Conservation (phyloP, 2,329 filamentous ascomycete species). For the Penicillium glabrum region DNA sequence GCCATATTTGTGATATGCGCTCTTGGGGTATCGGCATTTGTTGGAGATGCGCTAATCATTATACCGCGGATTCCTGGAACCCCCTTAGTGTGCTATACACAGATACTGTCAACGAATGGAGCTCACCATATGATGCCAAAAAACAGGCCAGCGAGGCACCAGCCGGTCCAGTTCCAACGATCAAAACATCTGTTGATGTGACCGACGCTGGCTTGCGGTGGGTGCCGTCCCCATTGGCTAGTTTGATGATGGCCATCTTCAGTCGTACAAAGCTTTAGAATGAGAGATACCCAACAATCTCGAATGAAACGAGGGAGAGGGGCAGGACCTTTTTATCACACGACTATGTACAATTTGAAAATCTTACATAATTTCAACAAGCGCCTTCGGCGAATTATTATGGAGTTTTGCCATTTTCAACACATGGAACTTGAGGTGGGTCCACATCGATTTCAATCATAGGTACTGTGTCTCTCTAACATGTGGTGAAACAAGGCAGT, state of each 20-base stretch:
- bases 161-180: constrained; percentile 55
- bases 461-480: background rate
- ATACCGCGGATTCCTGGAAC: constrained; percentile 51
- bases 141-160: constrained; percentile 58
- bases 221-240: constrained; percentile 1
- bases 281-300: background rate
- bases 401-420: background rate
- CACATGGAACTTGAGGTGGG: background rate
- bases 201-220: background rate
- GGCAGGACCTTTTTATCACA: background rate
- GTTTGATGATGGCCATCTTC: constrained; percentile 9
- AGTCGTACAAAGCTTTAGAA: background rate
- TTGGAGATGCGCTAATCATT: constrained; percentile 51
- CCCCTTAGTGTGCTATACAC: background rate
- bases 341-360: background rate
- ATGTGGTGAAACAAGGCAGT: background rate
- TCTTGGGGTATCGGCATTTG: constrained; percentile 57
- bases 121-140: constrained; percentile 48
- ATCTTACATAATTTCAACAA: background rate
- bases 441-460: background rate
- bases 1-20: constrained; percentile 64
- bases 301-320: background rate
- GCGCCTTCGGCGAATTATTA: background rate
- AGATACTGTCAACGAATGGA: background rate
- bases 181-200: constrained; percentile 47